Percentiles rank a stretch among this genome's conserved stretches.
These are phyloP conservation scores for Fistulifera pelliculosa DNA, from an alignment of 108 stramenopile species.

Conservation along the genomic window DNA sequence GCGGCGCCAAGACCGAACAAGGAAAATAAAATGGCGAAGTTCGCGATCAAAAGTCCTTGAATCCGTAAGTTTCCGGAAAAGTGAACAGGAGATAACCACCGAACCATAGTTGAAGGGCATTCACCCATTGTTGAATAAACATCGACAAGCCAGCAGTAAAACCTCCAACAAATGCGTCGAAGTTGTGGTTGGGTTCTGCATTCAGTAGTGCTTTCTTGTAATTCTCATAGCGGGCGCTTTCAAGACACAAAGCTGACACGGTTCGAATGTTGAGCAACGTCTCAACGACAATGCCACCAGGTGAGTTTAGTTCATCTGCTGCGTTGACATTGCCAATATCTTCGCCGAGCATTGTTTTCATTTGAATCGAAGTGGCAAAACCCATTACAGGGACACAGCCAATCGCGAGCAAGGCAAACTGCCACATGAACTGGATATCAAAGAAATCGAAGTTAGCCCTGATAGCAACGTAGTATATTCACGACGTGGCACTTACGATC, in stretches of 20 bases:
- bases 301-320: slow-evolving; percentile 37
- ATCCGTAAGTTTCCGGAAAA: slow-evolving; percentile 35
- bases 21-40: slow-evolving; percentile 65
- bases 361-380: slow-evolving; percentile 64
- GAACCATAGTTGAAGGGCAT: slow-evolving; percentile 60
- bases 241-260: slow-evolving; percentile 55
- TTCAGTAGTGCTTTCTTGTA: slow-evolving; percentile 41
- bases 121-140: slow-evolving; percentile 36
- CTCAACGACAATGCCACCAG: slow-evolving; percentile 67
- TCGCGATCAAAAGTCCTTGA: slow-evolving; percentile 66
- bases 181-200: slow-evolving; percentile 19
- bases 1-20: slow-evolving; percentile 71
- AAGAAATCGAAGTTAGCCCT: too few species aligned
- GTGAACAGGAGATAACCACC: slow-evolving; percentile 60
- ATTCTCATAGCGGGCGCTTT: slow-evolving; percentile 40
- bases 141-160: slow-evolving; percentile 20
- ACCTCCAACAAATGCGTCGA: slow-evolving; percentile 17
- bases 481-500: slow-evolving; percentile 10
- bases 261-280: slow-evolving; percentile 71
- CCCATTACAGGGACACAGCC: slow-evolving; percentile 63
- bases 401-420: slow-evolving; percentile 67
- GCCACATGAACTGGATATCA: slow-evolving; percentile 50
- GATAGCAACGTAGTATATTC: too few species aligned
- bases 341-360: slow-evolving; percentile 49
- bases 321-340: slow-evolving; percentile 25